Evolutionary conservation across 495 filamentous ascomycete species (phyloP), one percentile per base, ranked within the genome.

Genomic region (Neurospora sp.): DNA sequence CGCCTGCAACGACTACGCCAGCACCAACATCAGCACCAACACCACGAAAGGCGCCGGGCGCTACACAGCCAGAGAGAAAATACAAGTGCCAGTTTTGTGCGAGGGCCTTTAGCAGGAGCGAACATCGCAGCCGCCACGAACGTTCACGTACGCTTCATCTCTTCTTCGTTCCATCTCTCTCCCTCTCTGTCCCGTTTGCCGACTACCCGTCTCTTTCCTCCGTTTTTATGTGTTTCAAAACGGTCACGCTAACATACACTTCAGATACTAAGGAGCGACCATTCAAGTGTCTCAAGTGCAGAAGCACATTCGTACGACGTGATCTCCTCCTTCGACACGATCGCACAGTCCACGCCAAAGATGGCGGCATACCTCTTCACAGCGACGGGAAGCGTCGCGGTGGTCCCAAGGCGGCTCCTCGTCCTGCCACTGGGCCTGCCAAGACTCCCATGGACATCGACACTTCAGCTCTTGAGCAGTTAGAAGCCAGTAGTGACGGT

Each of bases 51-150:
- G 81, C 88, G 72, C 83, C 88, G 45, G 81, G 88, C 76, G 88
- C 88, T 65, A 92, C 39, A 35, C 53, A 65, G 27, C 79, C 94
- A 59, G 94, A 98, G 85, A 93, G 94, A 86, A 98, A 97, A 83
- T 99, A 99, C 89, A 97, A 98, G 83, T 99, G 96, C 85, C 93
- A 97, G 87, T 99, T 97, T 83, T 99, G 96, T 86, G 93, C 92
- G 82, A 89, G 96, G 80, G 96, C 96, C 71, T 99, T 99, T 81
- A 97, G 93, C 85, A 88, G 96, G 81, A 97, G 94, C 81, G 96
- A 99, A 82, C 96, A 99, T 83, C 90, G 96, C 75, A 97, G 94
- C 83, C 87, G 96, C 85, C 96, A 99, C 84, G 96, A 99, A 83
- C 88, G 96, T 83, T 97, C 94, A 78, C 96, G 96, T 99, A 94